Conservation (phyloP, 164 flowering plant species). For the Vitis cinerea region DNA sequence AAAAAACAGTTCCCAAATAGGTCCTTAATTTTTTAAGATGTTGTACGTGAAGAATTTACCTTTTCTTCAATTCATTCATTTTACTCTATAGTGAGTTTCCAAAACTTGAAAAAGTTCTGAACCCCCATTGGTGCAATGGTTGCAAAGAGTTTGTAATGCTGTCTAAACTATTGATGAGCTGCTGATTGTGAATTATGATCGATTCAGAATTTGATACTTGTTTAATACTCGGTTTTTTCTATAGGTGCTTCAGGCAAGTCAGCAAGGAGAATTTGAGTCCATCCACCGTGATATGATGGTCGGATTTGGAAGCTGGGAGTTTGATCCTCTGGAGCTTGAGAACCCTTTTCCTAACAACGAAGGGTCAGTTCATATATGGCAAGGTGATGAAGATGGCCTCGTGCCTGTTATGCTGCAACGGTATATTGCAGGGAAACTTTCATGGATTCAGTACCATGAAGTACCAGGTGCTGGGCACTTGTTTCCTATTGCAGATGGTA, state of each 20-base stretch:
- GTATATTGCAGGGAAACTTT: slow-evolving; percentile 37
- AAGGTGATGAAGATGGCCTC: slow-evolving; percentile 54
- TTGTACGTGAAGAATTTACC: too few species aligned
- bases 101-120: too few species aligned
- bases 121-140: too few species aligned
- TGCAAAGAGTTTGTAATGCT: too few species aligned
- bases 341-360: slow-evolving; percentile 50
- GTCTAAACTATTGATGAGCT: neutral
- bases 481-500: slow-evolving; percentile 29
- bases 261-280: slow-evolving; percentile 58
- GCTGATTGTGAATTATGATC: neutral
- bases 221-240: neutral
- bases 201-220: neutral
- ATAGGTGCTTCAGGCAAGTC: slow-evolving; percentile 27
- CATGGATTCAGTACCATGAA: slow-evolving; percentile 74
- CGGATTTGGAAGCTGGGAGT: slow-evolving; percentile 63
- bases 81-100: too few species aligned
- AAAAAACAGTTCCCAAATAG: too few species aligned
- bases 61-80: too few species aligned
- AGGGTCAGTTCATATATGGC: slow-evolving; percentile 67
- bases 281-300: slow-evolving; percentile 48
- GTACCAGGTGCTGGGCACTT: slow-evolving; percentile 51
- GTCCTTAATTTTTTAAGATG: too few species aligned
- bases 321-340: slow-evolving; percentile 44
- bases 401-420: slow-evolving; percentile 52